Base-by-base conservation (phyloP, 768 basidiomycete genomes). In the Lanmaoa pseudosensibilis region DNA sequence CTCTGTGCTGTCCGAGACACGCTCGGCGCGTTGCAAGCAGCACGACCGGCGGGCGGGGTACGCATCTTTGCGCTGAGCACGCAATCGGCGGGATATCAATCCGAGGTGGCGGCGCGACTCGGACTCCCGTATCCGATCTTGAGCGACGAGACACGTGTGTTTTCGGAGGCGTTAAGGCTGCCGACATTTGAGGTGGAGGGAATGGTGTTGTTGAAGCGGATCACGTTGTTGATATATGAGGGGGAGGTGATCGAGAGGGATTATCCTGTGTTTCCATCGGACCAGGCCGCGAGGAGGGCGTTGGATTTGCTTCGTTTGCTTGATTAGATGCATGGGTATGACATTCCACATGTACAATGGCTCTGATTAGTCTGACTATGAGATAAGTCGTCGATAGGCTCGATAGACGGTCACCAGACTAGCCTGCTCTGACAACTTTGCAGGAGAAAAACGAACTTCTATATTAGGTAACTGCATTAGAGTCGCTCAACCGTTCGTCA, bases 261-360 rank as follows among this genome's bases (percentile, higher is more conserved):
- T 33, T 67, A 66, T 51, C 66, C 66, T 1, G 63, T 61, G 12
- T 67, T 66, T 46, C 65, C 63, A 11, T 55, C 66, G 6, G 46
- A 67, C n/a, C 33, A 56, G 54, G 63, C 60, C 1, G 60, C 65
- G 38, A 57, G 46, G 40, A 40, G 44, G 37, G 59, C 63, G 5
- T 36, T 52, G 38, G 47, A 25, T 2, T 34, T 63, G 32, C 34
- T 46, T 21, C 25, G 45, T 7, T 18, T 60, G n/a, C 34, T 48
- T 23, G 47, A 23, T 18, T 45, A 45, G 41, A 8, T n/a, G n/a
- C n/a, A n/a, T n/a, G n/a, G n/a, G n/a, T n/a, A n/a, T n/a, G n/a
- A n/a, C n/a, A n/a, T n/a, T n/a, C n/a, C n/a, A n/a, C n/a, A n/a
- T n/a, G n/a, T n/a, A n/a, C n/a, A n/a, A n/a, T n/a, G n/a, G n/a